These are phyloP conservation scores for Macrophomina phaseolina DNA, from an alignment of 2,329 filamentous ascomycete genomes.

Conservation along the genomic window DNA sequence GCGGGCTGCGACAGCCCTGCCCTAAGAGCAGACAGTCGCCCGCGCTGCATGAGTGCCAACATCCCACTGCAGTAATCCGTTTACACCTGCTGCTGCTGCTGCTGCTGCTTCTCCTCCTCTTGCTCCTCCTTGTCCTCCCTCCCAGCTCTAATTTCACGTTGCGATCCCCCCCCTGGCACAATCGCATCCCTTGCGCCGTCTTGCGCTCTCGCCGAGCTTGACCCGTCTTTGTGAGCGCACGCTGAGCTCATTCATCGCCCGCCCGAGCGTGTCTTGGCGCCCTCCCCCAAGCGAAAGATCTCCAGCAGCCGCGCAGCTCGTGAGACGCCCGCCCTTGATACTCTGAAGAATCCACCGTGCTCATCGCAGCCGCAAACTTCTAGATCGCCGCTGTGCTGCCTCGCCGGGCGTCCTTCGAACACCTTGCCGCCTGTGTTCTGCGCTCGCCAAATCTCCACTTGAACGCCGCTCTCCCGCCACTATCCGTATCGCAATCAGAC, in stretches of 20 bases:
- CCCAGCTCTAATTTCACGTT: constrained; percentile 4
- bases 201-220: constrained; percentile 8
- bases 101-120: neutral
- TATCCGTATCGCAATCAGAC: constrained; percentile 20
- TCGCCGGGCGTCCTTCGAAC: constrained; percentile 5
- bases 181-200: constrained; percentile 15
- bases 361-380: constrained; percentile 21
- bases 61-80: constrained; percentile 18
- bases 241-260: constrained; percentile 18
- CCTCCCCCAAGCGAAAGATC: constrained; percentile 25
- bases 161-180: constrained; percentile 5
- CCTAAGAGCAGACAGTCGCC: constrained; percentile 11
- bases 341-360: constrained; percentile 21
- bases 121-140: neutral
- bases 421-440: neutral
- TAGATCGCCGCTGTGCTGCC: constrained; percentile 13
- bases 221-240: constrained; percentile 15
- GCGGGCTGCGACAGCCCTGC: constrained; percentile 13
- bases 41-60: constrained; percentile 13
- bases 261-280: constrained; percentile 25
- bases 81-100: neutral
- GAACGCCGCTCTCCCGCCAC: constrained; percentile 20
- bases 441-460: constrained; percentile 12
- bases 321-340: constrained; percentile 26
- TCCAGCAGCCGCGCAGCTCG: constrained; percentile 24